phyloP scores from a whole-genome alignment of 768 basidiomycete species.

The Boletellus ananiceps region DNA sequence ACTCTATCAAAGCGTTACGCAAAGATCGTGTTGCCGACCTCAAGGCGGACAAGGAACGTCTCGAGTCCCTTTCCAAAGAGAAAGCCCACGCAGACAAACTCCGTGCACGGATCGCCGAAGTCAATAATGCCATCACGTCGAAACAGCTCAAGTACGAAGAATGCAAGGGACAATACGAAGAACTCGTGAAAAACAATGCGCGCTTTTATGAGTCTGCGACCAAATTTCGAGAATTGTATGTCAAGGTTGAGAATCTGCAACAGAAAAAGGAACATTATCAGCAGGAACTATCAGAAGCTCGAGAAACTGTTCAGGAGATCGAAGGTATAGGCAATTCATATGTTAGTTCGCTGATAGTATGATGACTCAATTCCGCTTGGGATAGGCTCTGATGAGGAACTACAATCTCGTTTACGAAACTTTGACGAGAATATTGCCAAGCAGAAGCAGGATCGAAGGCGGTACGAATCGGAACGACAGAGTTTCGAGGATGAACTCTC shows the following conservation, averaged over 20 bases:
- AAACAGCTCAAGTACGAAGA: slow-evolving; percentile 76
- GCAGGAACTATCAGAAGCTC: slow-evolving; percentile 56
- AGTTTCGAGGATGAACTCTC: slow-evolving; percentile 59
- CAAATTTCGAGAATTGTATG: slow-evolving; percentile 81
- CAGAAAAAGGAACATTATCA: slow-evolving; percentile 59
- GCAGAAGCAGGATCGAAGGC: slow-evolving; percentile 45
- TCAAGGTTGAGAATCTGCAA: slow-evolving; percentile 60
- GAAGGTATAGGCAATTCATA: slow-evolving; percentile 38
- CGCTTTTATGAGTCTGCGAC: slow-evolving; percentile 80
- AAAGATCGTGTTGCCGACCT: slow-evolving; percentile 89
- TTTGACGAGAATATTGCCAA: slow-evolving; percentile 54
- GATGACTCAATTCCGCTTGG: not conserved
- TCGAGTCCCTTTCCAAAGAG: slow-evolving; percentile 72
- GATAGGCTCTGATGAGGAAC: slow-evolving; percentile 69
- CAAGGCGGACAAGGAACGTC: slow-evolving; percentile 87
- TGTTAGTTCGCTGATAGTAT: too few species aligned
- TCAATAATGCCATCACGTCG: slow-evolving; percentile 54
- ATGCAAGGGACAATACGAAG: slow-evolving; percentile 60
- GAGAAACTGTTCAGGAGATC: slow-evolving; percentile 62
- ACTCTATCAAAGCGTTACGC: slow-evolving; percentile 82
- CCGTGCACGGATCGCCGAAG: slow-evolving; percentile 55
- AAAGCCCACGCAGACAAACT: slow-evolving; percentile 87
- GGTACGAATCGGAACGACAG: slow-evolving; percentile 49
- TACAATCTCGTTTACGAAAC: slow-evolving; percentile 51
- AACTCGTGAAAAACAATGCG: slow-evolving; percentile 61